Evolutionary conservation across 2,329 filamentous ascomycete genomes (phyloP).

Genomic region (Fusarium sp.): DNA sequence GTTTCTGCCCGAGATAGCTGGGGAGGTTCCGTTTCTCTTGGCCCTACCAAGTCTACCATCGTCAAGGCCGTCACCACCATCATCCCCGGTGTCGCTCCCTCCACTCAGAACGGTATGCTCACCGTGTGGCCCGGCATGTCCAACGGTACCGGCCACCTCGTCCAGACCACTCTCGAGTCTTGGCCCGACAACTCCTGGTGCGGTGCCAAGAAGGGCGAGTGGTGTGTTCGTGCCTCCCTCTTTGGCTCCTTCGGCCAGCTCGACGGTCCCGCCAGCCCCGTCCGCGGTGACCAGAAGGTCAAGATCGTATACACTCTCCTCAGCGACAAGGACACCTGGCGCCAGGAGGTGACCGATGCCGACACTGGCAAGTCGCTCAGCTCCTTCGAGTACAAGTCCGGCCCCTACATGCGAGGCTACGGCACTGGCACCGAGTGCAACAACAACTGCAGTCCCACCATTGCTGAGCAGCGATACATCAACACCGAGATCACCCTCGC

Average conservation of each 20-base stretch:
- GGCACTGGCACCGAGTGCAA: constrained; percentile 40
- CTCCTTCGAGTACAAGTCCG: constrained; percentile 32
- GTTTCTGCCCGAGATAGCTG: constrained; percentile 14
- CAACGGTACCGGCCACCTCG: constrained; percentile 37
- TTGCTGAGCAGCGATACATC: constrained; percentile 33
- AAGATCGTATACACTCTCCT: constrained; percentile 36
- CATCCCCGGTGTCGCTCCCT: constrained; percentile 28
- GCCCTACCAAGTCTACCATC: constrained; percentile 37
- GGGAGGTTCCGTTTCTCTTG: constrained; percentile 38
- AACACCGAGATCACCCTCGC: constrained; percentile 36
- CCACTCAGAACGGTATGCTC: constrained; percentile 30
- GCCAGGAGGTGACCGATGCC: constrained; percentile 33
- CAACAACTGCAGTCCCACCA: constrained; percentile 25
- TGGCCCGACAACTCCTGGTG: constrained; percentile 40
- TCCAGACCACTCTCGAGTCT: constrained; percentile 37
- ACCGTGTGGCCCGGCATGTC: constrained; percentile 39
- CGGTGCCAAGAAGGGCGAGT: constrained; percentile 31
- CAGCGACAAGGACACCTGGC: constrained; percentile 38
- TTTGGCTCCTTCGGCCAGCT: constrained; percentile 38
- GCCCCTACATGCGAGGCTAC: constrained; percentile 36
- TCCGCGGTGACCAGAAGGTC: constrained; percentile 34
- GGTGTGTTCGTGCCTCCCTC: constrained; percentile 36
- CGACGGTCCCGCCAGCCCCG: constrained; percentile 23
- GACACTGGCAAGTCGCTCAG: constrained; percentile 30
- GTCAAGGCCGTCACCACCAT: constrained; percentile 39